These are phyloP conservation scores for Yamadazyma siamensis DNA, from an alignment of 1,139 yeast species.

Conservation along the genomic window DNA sequence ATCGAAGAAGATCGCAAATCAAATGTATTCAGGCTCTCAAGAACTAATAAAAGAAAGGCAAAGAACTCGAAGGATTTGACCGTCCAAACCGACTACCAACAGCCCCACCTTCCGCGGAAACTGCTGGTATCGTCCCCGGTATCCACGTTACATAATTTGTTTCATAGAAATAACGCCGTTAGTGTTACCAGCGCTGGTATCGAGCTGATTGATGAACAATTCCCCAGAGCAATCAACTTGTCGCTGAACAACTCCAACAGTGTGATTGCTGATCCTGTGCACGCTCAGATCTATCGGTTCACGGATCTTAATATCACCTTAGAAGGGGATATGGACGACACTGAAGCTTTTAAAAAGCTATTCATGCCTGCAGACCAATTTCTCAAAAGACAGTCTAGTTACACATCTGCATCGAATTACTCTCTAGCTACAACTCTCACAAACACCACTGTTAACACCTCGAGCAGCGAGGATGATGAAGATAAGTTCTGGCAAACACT, in stretches of 20 bases:
- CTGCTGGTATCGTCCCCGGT: conserved; percentile 34
- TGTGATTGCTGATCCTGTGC: conserved; percentile 28
- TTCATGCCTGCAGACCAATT: conserved; percentile 42
- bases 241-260: conserved; percentile 45
- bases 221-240: conserved; percentile 24
- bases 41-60: conserved; percentile 13
- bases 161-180: conserved; percentile 24
- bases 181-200: conserved; percentile 10
- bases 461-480: conserved; percentile 9
- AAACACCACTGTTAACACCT: neutral
- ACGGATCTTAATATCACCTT: conserved; percentile 34
- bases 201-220: conserved; percentile 14
- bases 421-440: neutral
- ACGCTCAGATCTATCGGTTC: conserved; percentile 37
- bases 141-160: conserved; percentile 32
- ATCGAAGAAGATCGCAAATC: conserved; percentile 9
- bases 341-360: conserved; percentile 36
- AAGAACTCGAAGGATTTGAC: conserved; percentile 16
- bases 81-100: conserved; percentile 18
- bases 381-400: conserved; percentile 14
- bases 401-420: neutral
- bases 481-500: conserved; percentile 24
- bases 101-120: conserved; percentile 16
- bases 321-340: conserved; percentile 26
- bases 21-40: conserved; percentile 12